Evolutionary conservation across 805 yeast species (phyloP), one percentile per base, ranked within the genome.

Genomic region (Wickerhamomyces hampshirensis): DNA sequence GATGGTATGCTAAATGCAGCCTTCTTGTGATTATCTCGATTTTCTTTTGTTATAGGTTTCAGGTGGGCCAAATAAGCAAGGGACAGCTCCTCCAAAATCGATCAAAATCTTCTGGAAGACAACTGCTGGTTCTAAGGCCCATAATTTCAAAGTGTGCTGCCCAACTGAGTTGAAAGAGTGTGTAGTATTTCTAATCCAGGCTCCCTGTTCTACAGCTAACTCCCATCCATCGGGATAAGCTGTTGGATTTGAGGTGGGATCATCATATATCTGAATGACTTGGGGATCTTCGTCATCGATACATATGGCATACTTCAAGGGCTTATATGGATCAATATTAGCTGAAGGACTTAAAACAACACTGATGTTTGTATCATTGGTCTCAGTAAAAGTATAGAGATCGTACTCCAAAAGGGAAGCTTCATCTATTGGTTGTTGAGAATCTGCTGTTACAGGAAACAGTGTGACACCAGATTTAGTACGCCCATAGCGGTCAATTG

Each of bases 101-200:
- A 40, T 34, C 15, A 40, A n/a, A 18, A 37, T 34, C 37, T 40
- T 40, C 13, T 40, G 44, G 34, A 40, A 40, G n/a, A 40, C 44
- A 15, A 40, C 41, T 13, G 33, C 37, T 14, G 41, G 40, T 13
- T 40, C 44, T 26, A 40, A 18, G 3, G 44, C 44, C 44, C 44
- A 40, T 9, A 40, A 19, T 29, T 34, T 40, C 15, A 40, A 12
- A 3, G 38, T 19, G 26, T 40, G 44, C 9, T 33, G 5, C 10
- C 44, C 44, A 3, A 40, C 34, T 11, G 15, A 9, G 5, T 38
- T 34, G 11, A 40, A 16, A 15, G 37, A 36, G 17, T 40, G 44
- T 2, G 44, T 40, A 5, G 41, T 37, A 28, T 37, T 40, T 32
- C 28, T 34, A 19, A 37, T 5, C 44, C 44, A 40, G 9, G 44